These are phyloP conservation scores for Cladophialophora yegresii DNA, from an alignment of 2,329 filamentous ascomycete genomes.

Conservation along the genomic window DNA sequence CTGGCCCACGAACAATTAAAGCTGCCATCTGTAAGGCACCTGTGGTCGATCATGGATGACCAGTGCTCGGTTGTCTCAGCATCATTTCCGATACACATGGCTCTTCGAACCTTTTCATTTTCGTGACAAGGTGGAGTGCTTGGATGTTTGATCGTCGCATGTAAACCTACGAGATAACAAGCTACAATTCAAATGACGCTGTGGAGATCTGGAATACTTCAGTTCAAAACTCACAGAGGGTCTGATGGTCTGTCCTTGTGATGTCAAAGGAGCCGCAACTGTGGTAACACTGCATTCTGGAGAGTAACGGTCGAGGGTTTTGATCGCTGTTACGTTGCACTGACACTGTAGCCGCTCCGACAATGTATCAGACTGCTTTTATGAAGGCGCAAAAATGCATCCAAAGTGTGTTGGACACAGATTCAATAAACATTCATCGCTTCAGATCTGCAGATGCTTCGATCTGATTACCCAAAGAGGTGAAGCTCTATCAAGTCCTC, in stretches of 20 bases:
- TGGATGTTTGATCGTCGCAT: slow-evolving; percentile 5
- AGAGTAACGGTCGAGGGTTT: slow-evolving; percentile 3
- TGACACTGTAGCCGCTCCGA: not conserved
- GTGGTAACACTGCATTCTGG: slow-evolving; percentile 7
- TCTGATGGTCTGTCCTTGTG: not conserved
- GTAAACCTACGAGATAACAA: not conserved
- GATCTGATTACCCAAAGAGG: not conserved
- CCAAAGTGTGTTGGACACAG: not conserved
- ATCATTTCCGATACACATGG: slow-evolving; percentile 27
- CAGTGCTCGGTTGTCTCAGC: slow-evolving; percentile 27
- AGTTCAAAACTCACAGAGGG: not conserved
- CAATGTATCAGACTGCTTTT: not conserved
- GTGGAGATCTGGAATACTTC: not conserved
- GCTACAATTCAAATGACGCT: not conserved
- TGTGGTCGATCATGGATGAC: not conserved
- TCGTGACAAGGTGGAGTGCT: slow-evolving; percentile 13
- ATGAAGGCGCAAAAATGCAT: not conserved
- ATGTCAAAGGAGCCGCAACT: not conserved
- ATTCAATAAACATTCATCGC: not conserved
- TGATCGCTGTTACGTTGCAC: slow-evolving; percentile 2
- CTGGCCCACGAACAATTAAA: not conserved
- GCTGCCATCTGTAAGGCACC: not conserved
- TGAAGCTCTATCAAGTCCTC: not conserved
- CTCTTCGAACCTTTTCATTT: slow-evolving; percentile 8
- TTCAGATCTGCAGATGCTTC: not conserved